Evolutionary conservation across 1,284 basidiomycete species (phyloP), one percentile per base, ranked within the genome.

Genomic region (Austroboletus novae-zelandiae): DNA sequence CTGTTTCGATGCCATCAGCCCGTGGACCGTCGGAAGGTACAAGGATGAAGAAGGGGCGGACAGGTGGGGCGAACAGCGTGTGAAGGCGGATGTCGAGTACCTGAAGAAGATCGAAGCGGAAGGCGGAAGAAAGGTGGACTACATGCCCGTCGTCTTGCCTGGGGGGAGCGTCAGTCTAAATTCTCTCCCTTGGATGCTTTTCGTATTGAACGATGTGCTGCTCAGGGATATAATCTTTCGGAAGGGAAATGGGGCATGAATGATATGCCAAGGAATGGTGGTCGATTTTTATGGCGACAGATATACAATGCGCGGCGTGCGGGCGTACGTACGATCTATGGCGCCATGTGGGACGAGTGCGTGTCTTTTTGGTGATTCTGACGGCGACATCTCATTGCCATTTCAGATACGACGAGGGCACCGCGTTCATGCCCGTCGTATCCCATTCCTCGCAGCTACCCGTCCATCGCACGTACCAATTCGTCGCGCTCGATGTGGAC

Each of bases 271-370:
- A 74, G 88, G 3, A 75, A 81, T 23, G 86, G 86, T 5, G 88
- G 88, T 5, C 75, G 73, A 30, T 89, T 89, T 65, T 64, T 91
- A 42, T 91, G 88, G 88, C 73, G 79, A 51, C 87, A 90, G 60
- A 69, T 90, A 3, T 80, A 75, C 69, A 84, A 88, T 58, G 83
- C 78, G 10, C 76, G 76, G 29, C 71, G 76, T 39, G 75, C 76
- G 36, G 84, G 84, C 11, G 81, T 80, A 14, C 74, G 80, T n/a
- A 83, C 71, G 3, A 76, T 89, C 47, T 89, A 89, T 56, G 84
- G 84, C 20, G 87, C 86, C 9, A 90, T 89, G 87, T 90, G 87
- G 86, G 89, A 91, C 58, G 87, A 89, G 84, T 88, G 53, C 64
- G 84, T 78, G 14, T 46, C 11, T 40, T 15, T 0, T 39, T 5